These are phyloP conservation scores for Camellia lanceoleosa DNA, from an alignment of 148 eudicot species.

Conservation along the genomic window DNA sequence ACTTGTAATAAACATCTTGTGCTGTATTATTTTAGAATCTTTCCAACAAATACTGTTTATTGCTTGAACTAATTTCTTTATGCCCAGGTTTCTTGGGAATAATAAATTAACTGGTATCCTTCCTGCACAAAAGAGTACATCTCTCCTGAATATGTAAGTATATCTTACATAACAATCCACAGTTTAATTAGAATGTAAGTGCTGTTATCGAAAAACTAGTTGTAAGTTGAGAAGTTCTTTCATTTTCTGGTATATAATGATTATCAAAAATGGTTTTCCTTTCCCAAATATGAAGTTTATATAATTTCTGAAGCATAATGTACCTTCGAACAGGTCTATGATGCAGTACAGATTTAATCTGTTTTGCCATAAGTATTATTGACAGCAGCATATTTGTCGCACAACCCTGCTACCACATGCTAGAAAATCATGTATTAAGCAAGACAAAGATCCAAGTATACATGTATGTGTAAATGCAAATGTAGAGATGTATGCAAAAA, in stretches of 20 bases:
- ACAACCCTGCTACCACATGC: not conserved
- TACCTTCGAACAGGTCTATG: too few species aligned
- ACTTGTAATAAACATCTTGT: slow-evolving; percentile 46
- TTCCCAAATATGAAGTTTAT: not conserved
- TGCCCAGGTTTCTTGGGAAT: slow-evolving; percentile 75
- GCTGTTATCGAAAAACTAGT: not conserved
- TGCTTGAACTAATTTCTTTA: slow-evolving; percentile 10
- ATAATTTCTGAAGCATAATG: not conserved
- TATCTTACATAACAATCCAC: not conserved
- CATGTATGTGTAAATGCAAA: not conserved
- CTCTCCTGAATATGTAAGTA: slow-evolving; percentile 65
- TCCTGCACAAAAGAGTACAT: slow-evolving; percentile 53
- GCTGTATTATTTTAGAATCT: not conserved
- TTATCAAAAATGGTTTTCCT: not conserved
- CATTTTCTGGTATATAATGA: not conserved
- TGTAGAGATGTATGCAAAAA: not conserved
- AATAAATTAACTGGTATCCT: slow-evolving; percentile 62
- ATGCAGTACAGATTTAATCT: not conserved
- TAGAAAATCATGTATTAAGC: not conserved
- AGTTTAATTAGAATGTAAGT: not conserved
- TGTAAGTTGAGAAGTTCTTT: not conserved
- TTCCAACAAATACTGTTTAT: not conserved
- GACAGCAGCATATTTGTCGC: not conserved
- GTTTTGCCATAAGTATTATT: not conserved
- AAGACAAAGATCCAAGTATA: not conserved